Evolutionary conservation across 2,329 filamentous ascomycete genomes (phyloP).

Genomic region (Calonectria pauciramosa): DNA sequence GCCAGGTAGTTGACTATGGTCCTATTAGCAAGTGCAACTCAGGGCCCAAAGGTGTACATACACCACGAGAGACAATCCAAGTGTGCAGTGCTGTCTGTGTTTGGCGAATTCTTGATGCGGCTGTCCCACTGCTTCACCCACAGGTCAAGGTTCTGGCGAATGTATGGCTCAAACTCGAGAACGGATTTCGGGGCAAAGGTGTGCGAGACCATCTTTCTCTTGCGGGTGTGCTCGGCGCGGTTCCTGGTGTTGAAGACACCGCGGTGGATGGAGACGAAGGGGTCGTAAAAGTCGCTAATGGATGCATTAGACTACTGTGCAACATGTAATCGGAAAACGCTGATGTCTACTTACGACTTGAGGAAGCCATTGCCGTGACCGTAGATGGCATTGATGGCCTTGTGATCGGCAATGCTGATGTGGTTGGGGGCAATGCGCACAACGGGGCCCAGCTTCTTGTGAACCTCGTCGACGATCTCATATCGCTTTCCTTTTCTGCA

Average conservation of each 20-base stretch:
- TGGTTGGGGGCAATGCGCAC: conserved; percentile 90
- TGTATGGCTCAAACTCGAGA: conserved; percentile 89
- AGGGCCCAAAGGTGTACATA: background rate
- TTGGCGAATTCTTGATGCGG: conserved; percentile 67
- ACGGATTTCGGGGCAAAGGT: conserved; percentile 90
- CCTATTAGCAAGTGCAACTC: background rate
- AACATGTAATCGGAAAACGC: fast-evolving
- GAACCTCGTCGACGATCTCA: conserved; percentile 74
- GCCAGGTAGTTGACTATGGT: conserved; percentile 62
- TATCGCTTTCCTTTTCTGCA: conserved; percentile 76
- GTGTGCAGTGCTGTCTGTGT: conserved; percentile 66
- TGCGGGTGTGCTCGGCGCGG: conserved; percentile 84
- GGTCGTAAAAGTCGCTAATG: conserved; percentile 85
- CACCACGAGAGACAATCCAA: conserved; percentile 84
- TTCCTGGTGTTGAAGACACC: conserved; percentile 93
- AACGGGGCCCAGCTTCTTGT: conserved; percentile 81
- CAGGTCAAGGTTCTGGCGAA: conserved; percentile 82
- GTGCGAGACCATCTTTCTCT: conserved; percentile 89
- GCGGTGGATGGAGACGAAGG: conserved; percentile 88
- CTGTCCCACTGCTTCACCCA: conserved; percentile 82
- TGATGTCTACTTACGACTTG: conserved; percentile 67
- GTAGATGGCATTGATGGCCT: conserved; percentile 82
- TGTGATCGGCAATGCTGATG: conserved; percentile 83
- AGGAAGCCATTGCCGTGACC: conserved; percentile 84
- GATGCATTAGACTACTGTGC: background rate